Evolutionary conservation across 768 basidiomycete species (phyloP), one percentile per base, ranked within the genome.

Genomic region (Pleurotus giganteus): DNA sequence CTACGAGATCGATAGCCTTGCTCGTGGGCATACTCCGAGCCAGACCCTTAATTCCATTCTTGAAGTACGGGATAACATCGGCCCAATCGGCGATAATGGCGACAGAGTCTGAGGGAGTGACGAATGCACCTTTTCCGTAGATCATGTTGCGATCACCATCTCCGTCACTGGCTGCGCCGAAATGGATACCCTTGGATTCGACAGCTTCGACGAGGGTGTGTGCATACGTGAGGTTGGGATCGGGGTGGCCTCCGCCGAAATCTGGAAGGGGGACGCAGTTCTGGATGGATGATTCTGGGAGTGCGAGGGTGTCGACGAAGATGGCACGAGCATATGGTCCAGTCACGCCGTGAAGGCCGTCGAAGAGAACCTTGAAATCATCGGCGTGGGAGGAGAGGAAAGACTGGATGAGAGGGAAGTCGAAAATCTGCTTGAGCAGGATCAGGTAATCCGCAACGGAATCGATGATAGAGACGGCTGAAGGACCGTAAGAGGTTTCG

Each of bases 141-240:
- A 99, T 98, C 97, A 99, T 98, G 79, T 99, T 98, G 59, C 97
- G 76, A 70, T 98, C 97, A 36, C 97, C 96, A 63, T 98, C 97
- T 26, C 97, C 97, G 67, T 99, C 97, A 58, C 88, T 91, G 6
- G 97, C 97, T 28, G 97, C 97, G 53, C 97, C 97, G 63, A 99
- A 98, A 41, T 83, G 79, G 61, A 98, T 94, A 55, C 84, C 77
- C 36, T 89, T 78, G 66, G 79, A 77, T 74, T 99, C 97, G 41
- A 99, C 97, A 15, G 77, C 87, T 57, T 95, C 90, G 32, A 99
- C 97, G 49, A 99, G 88, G 12, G 85, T 78, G 73, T 94, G 92
- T 1, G 97, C 97, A 71, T 98, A 99, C 6, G 94, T 98, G 64
- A 99, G 74, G 77, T 99, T 99, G 27, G 97, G 97, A 70, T 99